Evolutionary conservation across 2,329 filamentous ascomycete genomes (phyloP), one percentile per base, ranked within the genome.

Genomic region (Trichoderma citrinoviride): DNA sequence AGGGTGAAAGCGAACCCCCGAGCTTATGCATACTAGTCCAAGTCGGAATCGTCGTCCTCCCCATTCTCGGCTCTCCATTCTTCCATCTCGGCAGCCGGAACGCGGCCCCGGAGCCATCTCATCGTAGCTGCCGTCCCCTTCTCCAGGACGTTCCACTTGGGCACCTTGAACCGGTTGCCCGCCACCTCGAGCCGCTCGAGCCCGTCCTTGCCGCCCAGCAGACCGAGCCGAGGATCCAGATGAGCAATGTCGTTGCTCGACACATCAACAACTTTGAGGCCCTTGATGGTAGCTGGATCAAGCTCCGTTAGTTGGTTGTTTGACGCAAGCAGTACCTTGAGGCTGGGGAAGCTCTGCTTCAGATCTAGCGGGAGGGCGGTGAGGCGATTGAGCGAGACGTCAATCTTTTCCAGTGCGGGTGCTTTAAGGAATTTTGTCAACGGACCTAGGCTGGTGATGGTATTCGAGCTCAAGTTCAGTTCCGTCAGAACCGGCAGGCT

Each of bases 161-260:
- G 94, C 37, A 97, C 92, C 37, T 92, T 84, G 78, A 98, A 98
- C 37, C 88, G 84, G 74, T 98, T 98, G 0, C 93, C 93, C 29
- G 85, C 86, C 4, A 97, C 90, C 54, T 96, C 90, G 10, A 97
- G 79, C 61, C 85, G 76, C 82, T 90, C 79, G 78, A 86, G 68
- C 71, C 87, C 78, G 2, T 82, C 81, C 5, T 75, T 81, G 1
- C 88, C 89, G 25, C 89, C 88, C 0, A 96, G 81, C 14, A 96
- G 80, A 0, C 94, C 94, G 12, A 98, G 83, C 7, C 89, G 87
- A 0, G 93, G 90, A 66, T 95, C 91, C 15, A 98, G 79, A 53
- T 87, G 85, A n/a, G 85, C 85, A 67, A 98, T 92, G 57, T 94
- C 90, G 73, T 98, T 98, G 76, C 92, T 93, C 68, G 87, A 87